Evolutionary conservation across 129 eudicot genomes (phyloP).

Genomic region (Tagetes patula): DNA sequence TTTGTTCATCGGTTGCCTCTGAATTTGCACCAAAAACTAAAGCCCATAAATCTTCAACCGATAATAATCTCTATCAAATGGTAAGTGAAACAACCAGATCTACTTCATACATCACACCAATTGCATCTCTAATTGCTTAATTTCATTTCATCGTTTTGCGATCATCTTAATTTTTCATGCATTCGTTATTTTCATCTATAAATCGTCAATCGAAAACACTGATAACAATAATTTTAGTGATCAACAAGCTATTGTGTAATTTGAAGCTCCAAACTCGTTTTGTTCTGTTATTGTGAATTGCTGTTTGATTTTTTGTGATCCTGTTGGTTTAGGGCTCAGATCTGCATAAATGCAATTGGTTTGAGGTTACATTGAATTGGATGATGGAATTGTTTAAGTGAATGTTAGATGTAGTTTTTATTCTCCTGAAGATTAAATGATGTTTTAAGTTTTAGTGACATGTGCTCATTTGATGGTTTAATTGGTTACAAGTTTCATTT

Average conservation of each 20-base stretch:
- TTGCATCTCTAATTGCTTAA: neutral
- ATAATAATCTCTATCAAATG: conserved; percentile 15
- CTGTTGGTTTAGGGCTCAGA: conserved; percentile 7
- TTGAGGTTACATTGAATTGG: neutral
- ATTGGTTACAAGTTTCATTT: neutral
- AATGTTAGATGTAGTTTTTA: conserved; percentile 9
- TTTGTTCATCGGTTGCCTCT: neutral
- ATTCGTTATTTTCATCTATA: conserved; percentile 9
- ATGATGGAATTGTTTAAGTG: conserved; percentile 7
- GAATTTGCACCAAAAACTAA: conserved; percentile 13
- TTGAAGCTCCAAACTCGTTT: neutral
- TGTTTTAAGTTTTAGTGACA: neutral
- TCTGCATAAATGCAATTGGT: conserved; percentile 20
- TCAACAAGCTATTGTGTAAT: neutral
- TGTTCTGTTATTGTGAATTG: conserved; percentile 8
- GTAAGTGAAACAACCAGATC: conserved; percentile 24
- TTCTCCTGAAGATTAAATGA: neutral
- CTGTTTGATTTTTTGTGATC: conserved; percentile 7
- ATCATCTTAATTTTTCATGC: neutral
- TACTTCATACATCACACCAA: conserved; percentile 7
- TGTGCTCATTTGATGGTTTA: neutral
- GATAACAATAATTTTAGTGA: neutral
- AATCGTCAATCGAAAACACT: neutral
- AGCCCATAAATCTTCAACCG: conserved; percentile 18
- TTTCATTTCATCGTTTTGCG: conserved; percentile 8